These are phyloP conservation scores for Emiliania huxleyi DNA, from an alignment of 78 protist genomes.

Conservation along the genomic window DNA sequence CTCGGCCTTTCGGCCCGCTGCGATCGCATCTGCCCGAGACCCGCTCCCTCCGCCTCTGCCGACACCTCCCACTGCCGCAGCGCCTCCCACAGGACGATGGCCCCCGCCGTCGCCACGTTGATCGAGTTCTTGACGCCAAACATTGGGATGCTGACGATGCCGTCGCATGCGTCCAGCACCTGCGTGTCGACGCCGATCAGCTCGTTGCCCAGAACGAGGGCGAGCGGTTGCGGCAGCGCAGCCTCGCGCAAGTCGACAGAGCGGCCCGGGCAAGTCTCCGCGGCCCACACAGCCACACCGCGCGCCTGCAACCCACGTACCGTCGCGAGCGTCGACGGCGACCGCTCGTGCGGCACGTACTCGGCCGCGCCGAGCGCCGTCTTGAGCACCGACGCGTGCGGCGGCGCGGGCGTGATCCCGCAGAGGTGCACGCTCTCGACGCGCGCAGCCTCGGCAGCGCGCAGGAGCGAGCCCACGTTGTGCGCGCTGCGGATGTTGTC, in stretches of 20 bases:
- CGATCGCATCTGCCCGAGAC: too few relatives aligned
- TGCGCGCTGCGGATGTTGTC: conserved; percentile 24
- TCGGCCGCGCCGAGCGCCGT: conserved; percentile 10
- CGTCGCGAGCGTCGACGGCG: background rate
- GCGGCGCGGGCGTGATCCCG: conserved; percentile 21
- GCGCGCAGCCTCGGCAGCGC: conserved; percentile 31
- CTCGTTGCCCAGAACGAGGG: background rate
- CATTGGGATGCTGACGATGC: background rate
- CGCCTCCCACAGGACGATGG: background rate
- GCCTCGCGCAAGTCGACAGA: too few relatives aligned
- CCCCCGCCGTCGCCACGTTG: background rate
- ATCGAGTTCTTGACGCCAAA: background rate
- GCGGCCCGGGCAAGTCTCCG: too few relatives aligned
- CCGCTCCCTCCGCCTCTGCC: too few relatives aligned
- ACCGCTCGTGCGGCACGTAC: background rate
- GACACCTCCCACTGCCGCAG: background rate
- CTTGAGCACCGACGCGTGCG: background rate
- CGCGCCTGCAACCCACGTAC: too few relatives aligned
- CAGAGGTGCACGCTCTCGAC: background rate
- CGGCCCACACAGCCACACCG: too few relatives aligned
- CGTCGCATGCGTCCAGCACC: background rate
- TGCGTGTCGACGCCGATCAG: background rate
- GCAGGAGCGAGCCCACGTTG: conserved; percentile 24
- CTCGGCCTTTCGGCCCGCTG: too few relatives aligned
- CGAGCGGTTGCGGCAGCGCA: too few relatives aligned